These are phyloP conservation scores for Populus hybrid DNA, from an alignment of 441 rosid genomes.

Conservation along the genomic window DNA sequence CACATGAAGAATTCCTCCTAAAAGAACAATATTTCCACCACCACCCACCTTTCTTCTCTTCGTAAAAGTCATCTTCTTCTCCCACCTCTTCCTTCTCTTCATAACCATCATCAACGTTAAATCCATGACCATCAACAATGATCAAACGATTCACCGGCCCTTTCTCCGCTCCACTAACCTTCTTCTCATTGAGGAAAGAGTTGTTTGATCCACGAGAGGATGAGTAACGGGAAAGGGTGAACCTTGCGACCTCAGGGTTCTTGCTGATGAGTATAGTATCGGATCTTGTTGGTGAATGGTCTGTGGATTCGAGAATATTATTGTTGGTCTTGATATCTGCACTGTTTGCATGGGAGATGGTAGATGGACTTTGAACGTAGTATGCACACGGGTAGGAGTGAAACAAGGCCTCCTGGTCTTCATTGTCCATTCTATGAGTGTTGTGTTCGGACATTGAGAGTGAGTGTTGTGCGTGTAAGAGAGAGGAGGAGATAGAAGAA, in stretches of 20 bases:
- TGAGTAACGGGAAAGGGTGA: slow-evolving; percentile 46
- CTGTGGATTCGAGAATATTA: slow-evolving; percentile 17
- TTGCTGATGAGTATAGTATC: slow-evolving; percentile 24
- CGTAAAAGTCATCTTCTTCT: slow-evolving; percentile 19
- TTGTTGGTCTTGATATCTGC: slow-evolving; percentile 21
- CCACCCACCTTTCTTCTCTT: slow-evolving; percentile 26
- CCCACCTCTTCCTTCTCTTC: slow-evolving; percentile 15
- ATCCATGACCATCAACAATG: slow-evolving; percentile 26
- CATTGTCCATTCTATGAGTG: slow-evolving; percentile 31
- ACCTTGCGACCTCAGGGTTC: slow-evolving; percentile 25
- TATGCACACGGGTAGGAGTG: slow-evolving; percentile 45
- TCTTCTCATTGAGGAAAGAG: slow-evolving; percentile 38
- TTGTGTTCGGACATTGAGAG: slow-evolving; percentile 16
- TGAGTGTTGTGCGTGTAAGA: neutral
- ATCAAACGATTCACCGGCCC: slow-evolving; percentile 37
- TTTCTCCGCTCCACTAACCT: slow-evolving; percentile 5
- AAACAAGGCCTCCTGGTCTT: slow-evolving; percentile 42
- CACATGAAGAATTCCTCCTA: slow-evolving; percentile 40
- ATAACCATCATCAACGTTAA: slow-evolving; percentile 2
- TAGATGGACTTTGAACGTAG: slow-evolving; percentile 81
- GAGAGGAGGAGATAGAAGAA: neutral
- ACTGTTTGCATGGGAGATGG: slow-evolving; percentile 48
- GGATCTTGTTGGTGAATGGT: slow-evolving; percentile 40
- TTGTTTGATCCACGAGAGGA: slow-evolving; percentile 54
- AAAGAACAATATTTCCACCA: slow-evolving; percentile 59